Base-by-base conservation (phyloP, 2,329 filamentous ascomycete genomes). In the Diplodia mutila region DNA sequence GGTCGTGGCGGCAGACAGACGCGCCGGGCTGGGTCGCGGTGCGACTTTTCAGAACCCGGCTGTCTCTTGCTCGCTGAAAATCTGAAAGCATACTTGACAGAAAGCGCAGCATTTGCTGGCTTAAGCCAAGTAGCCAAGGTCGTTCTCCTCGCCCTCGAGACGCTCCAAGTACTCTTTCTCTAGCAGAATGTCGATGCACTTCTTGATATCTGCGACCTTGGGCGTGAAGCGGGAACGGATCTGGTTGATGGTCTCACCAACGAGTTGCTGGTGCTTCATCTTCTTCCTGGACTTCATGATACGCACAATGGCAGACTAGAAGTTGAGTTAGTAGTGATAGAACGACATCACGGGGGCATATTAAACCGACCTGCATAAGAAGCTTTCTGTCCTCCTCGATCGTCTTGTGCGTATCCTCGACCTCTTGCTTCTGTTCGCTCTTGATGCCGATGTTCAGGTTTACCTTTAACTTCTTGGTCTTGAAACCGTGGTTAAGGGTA, bases 211-310 rank as follows among this genome's bases (percentile, higher is more conserved):
- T 18, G 88, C 85, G 34, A 99, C 87, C 82, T 97, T 97, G 49
- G 95, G 95, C 68, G 93, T 89, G 80, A 99, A 99, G 49, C 95
- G 92, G 51, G 89, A 90, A 78, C 91, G 92, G 79, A 99, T 97
- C 80, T 98, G 95, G 76, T 90, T 91, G 79, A 99, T 98, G 27
- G 94, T 96, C 82, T 99, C 95, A 76, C 92, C 90, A 66, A 99
- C 93, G 14, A 99, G 89, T 76, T 95, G 91, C 69, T 90, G 89
- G 82, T 99, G 94, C 87, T 97, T 98, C 92, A 98, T 96, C 83
- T 91, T 92, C 89, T 99, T 98, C 69, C 95, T 91, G 3, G 94
- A 96, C 85, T 99, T 99, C 95, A 99, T 99, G 83, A 99, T 97
- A 76, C 95, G 92, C 67, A 99, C 95, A 79, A 99, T 98, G 27